Evolutionary conservation across 768 basidiomycete species (phyloP).

Genomic region (Xerocomellus chrysenteron): DNA sequence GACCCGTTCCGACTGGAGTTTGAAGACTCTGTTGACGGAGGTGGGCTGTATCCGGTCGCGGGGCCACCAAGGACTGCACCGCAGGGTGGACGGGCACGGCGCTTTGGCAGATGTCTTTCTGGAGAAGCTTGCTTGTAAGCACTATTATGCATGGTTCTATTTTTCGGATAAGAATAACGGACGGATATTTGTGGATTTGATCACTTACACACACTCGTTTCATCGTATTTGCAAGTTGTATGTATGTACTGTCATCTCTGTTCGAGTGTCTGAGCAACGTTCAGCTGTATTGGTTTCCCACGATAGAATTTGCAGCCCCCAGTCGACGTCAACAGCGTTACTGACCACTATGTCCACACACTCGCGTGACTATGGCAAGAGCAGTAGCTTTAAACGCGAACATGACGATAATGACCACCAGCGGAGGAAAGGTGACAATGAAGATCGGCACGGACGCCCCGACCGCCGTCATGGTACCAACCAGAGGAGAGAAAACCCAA

Average conservation of each 20-base stretch:
- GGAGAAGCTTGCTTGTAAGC: conserved; percentile 13
- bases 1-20: conserved; percentile 24
- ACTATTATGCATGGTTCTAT: neutral
- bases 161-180: neutral
- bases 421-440: conserved; percentile 8
- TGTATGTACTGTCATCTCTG: neutral
- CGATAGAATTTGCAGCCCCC: neutral
- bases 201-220: neutral
- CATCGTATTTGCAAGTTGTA: neutral
- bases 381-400: conserved; percentile 11
- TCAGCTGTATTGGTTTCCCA: conserved; percentile 18
- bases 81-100: conserved; percentile 3
- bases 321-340: neutral
- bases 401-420: conserved; percentile 9
- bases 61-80: conserved; percentile 3
- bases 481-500: conserved; percentile 14
- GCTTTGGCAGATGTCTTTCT: conserved; percentile 17
- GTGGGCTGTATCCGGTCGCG: conserved; percentile 8
- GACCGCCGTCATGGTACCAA: conserved; percentile 17
- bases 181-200: neutral
- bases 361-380: conserved; percentile 16
- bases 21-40: neutral
- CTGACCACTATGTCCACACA: conserved; percentile 14
- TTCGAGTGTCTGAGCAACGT: neutral
- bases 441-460: conserved; percentile 6